Evolutionary conservation across 495 filamentous ascomycete species (phyloP), one percentile per base, ranked within the genome.

Genomic region (Opeltia flavorubescens): DNA sequence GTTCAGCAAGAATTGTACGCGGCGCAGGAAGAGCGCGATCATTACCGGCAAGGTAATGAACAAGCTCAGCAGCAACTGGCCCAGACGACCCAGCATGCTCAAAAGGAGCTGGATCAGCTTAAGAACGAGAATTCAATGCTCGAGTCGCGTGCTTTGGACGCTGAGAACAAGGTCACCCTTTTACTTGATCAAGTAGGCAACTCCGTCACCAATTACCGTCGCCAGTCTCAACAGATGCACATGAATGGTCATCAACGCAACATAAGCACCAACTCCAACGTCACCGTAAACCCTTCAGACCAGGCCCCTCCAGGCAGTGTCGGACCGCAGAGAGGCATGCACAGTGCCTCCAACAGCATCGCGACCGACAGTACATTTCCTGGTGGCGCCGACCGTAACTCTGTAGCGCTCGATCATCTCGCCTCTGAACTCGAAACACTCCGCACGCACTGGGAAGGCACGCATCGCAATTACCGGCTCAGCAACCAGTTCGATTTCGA

Each of bases 141-240:
- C 1, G 91, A 95, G 56, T 71, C 69, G 23, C 80, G 89, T 30
- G 89, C 89, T 8, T 67, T 78, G 26, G 89, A 95, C 57, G 91
- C 91, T 11, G 91, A 99, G 65, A 76, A 86, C 36, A 93, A 89
- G 55, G 93, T 96, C 39, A 84, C 82, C 33, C 77, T 94, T 59
- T 77, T 96, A 18, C 76, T 99, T 23, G 87, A 96, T 59, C 89
- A 95, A 56, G 86, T 99, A 26, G 89, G 89, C 57, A 76, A 76
- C 12, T 93, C 86, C 2, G 91, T 99, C 13, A 89, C 89, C 61
- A 91, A 89, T 56, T 95, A 94, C 62, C 83, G 91, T 38, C 81
- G 91, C 40, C 88, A 84, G 57, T 82, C 77, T 4, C 74, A 80
- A 40, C 59, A 61, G 24, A 52, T 63, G 12, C 69, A 72, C 26